Base-by-base conservation (phyloP, 108 stramenopile genomes). In the Skeletonema costatum region DNA sequence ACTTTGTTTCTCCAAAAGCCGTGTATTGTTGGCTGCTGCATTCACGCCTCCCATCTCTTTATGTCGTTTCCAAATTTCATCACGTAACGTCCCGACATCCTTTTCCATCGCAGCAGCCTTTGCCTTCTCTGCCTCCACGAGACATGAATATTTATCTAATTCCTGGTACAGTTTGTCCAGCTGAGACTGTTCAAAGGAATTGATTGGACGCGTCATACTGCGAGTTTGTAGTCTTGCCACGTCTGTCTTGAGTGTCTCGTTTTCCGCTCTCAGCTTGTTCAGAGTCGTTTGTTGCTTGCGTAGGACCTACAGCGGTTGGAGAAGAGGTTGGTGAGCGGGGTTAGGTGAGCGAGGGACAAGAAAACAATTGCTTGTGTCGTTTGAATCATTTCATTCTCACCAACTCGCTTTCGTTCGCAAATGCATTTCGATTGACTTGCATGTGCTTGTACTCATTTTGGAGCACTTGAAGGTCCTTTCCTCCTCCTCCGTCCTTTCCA, bases 361-460 rank as follows among this genome's bases (percentile, higher is more conserved):
- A 12, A 42, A 4, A 38, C 16, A 41, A 13, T 46, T 25, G 25
- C 25, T 25, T 25, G 25, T 0, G 25, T 25, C 25, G 33, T 19
- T 16, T 42, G n/a, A 74, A 58, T 11, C 8, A 0, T 2, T 17
- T 5, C 19, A 7, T 25, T 64, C 82, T 80, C 31, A 84, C 83
- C 58, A 73, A 60, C 60, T 76, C 70, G 64, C 75, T 80, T 65
- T 95, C 91, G 35, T 94, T 92, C 0, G 91, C 92, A 72, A 93
- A 93, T 17, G 94, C 86, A 36, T 90, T 88, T 21, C 94, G 87
- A 74, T 96, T 93, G 11, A 88, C 84, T 78, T 96, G 92, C 93
- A 96, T 95, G 82, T 93, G 85, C 4, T 88, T 83, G 63, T 96
- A 95, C 71, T 93, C 92, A 32, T 90, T 79, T 70, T 92, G 95